Percentiles rank a stretch among this genome's conserved stretches.
Conservation (phyloP, 768 basidiomycete genomes). For the Steccherinum ochraceum region DNA sequence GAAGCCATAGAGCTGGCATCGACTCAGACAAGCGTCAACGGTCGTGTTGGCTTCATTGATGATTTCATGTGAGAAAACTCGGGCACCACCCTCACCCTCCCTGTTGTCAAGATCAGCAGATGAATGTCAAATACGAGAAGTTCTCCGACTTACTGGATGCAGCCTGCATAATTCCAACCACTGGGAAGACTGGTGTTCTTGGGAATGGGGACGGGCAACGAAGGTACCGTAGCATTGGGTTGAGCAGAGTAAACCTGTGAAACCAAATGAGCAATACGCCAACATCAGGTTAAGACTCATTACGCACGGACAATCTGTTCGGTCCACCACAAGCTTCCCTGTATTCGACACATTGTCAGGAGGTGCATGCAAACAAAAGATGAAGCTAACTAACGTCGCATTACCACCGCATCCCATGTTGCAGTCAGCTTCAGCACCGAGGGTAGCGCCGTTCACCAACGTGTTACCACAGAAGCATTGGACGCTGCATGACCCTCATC, state of each 20-base stretch:
- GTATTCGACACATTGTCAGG: slow-evolving; percentile 4
- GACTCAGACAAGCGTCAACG: slow-evolving; percentile 55
- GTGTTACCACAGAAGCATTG: slow-evolving; percentile 54
- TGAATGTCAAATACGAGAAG: no score
- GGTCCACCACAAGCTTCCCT: slow-evolving; percentile 72
- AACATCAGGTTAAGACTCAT: no score
- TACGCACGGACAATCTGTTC: slow-evolving; percentile 50
- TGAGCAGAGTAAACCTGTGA: slow-evolving; percentile 29
- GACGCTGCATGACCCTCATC: slow-evolving; percentile 2
- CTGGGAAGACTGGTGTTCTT: slow-evolving; percentile 56
- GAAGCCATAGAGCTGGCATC: slow-evolving; percentile 68
- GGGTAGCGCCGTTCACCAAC: slow-evolving; percentile 54
- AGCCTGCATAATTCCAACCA: slow-evolving; percentile 60
- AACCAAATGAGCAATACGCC: not conserved
- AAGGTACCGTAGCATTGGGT: slow-evolving; percentile 42
- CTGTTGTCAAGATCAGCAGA: slow-evolving; percentile 25
- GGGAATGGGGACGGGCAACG: slow-evolving; percentile 51
- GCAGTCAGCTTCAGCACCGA: slow-evolving; percentile 46
- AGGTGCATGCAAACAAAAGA: no score
- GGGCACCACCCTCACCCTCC: slow-evolving; percentile 33
- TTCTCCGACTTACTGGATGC: slow-evolving; percentile 44
- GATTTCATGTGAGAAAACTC: slow-evolving; percentile 57
- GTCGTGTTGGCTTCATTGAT: slow-evolving; percentile 58
- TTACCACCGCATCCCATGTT: slow-evolving; percentile 73
- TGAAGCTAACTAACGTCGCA: slow-evolving; percentile 37